Evolutionary conservation across 108 stramenopile genomes (phyloP).

Genomic region (Nitzschia sp.): DNA sequence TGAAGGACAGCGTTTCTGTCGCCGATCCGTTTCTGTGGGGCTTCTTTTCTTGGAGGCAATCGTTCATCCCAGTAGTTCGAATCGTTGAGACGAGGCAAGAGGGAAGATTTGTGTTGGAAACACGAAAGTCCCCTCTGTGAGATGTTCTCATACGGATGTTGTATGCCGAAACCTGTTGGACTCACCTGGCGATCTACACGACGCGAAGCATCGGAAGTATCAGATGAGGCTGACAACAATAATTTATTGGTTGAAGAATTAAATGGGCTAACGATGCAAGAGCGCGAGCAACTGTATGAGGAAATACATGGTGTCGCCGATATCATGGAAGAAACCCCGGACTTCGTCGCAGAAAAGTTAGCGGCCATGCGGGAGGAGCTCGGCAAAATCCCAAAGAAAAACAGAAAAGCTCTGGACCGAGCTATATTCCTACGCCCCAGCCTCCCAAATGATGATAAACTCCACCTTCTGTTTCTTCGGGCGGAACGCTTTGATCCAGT

Average conservation of each 20-base stretch:
- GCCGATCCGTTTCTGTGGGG: too few species aligned
- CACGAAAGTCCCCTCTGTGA: too few species aligned
- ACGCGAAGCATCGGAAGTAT: too few species aligned
- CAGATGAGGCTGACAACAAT: too few species aligned
- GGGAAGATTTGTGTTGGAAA: too few species aligned
- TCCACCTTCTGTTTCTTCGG: conserved; percentile 27
- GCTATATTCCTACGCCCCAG: conserved; percentile 15
- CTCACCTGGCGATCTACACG: too few species aligned
- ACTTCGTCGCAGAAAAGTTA: neutral
- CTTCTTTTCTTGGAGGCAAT: too few species aligned
- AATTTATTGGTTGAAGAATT: conserved; percentile 6
- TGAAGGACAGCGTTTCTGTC: too few species aligned
- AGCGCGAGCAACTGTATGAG: conserved; percentile 19
- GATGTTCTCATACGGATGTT: too few species aligned
- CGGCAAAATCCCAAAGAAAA: neutral
- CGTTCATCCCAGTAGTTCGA: too few species aligned
- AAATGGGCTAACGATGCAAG: conserved; percentile 14
- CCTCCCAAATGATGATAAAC: conserved; percentile 6
- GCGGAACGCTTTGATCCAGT: conserved; percentile 16
- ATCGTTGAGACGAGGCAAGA: too few species aligned
- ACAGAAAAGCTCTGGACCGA: conserved; percentile 4
- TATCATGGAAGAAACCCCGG: conserved; percentile 13
- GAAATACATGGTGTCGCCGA: conserved; percentile 32
- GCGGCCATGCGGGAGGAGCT: neutral
- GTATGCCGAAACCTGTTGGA: too few species aligned